Evolutionary conservation across 257 asterid genomes (phyloP).

Genomic region (Rubia yunnanensis): DNA sequence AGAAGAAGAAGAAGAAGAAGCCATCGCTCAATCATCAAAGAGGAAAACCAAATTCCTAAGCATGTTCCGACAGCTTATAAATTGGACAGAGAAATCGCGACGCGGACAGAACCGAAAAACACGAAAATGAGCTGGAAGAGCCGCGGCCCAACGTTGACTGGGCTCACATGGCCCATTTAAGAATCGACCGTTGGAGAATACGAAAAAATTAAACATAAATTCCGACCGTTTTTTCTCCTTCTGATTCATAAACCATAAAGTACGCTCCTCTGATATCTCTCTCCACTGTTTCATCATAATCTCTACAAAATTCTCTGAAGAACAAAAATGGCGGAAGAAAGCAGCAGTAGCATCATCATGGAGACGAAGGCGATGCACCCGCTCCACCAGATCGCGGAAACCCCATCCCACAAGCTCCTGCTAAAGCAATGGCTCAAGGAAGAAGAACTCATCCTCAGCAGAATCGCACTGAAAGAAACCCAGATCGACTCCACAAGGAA

Average conservation of each 20-base stretch:
- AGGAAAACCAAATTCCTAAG: no score
- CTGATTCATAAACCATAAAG: no score
- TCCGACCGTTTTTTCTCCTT: conserved; percentile 36
- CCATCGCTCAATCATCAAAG: background rate
- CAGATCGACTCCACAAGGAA: conserved; percentile 62
- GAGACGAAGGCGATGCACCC: conserved; percentile 50
- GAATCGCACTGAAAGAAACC: conserved; percentile 65
- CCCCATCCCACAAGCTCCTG: conserved; percentile 85
- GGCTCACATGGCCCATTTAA: background rate
- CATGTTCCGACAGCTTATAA: background rate
- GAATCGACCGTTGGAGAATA: conserved; percentile 36
- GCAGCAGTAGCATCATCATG: conserved; percentile 21
- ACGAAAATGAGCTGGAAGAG: background rate
- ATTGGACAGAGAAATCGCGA: background rate
- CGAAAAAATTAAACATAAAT: background rate
- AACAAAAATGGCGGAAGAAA: conserved; percentile 28
- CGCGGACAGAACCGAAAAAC: background rate
- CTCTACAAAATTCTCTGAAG: background rate
- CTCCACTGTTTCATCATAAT: conserved; percentile 1
- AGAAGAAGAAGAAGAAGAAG: background rate
- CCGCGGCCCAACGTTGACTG: no score
- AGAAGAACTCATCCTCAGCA: conserved; percentile 71
- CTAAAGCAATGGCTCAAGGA: conserved; percentile 94
- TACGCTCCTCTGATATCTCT: background rate
- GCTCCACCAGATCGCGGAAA: conserved; percentile 73